phyloP scores from a whole-genome alignment of 345 rosid genomes.

The Rhodomyrtus tomentosa region DNA sequence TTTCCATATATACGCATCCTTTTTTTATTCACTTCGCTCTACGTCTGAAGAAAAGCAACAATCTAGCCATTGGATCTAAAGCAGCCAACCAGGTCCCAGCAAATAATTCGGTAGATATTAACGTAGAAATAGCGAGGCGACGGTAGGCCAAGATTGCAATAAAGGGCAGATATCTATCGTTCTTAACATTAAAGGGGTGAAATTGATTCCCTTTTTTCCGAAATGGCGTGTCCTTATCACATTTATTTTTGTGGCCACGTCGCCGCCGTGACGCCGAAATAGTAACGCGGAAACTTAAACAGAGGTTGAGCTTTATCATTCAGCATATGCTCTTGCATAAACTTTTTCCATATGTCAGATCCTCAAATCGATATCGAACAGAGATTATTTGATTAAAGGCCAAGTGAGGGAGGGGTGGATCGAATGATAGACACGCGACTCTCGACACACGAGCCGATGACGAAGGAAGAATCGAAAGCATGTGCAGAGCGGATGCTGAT shows the following conservation, averaged over 20 bases:
- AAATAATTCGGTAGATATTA: neutral
- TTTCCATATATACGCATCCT: neutral
- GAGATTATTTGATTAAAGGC: neutral
- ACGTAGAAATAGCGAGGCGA: neutral
- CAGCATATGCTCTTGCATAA: neutral
- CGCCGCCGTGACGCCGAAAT: neutral
- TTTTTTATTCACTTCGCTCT: neutral
- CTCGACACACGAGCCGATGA: neutral
- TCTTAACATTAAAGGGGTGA: neutral
- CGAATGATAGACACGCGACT: neutral
- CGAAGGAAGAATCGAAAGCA: neutral
- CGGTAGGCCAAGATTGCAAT: neutral
- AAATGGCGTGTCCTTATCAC: neutral
- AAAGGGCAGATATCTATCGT: neutral
- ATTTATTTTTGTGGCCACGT: neutral
- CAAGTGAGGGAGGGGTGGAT: neutral
- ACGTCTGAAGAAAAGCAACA: neutral
- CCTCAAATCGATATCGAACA: neutral
- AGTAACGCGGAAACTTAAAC: neutral
- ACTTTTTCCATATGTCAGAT: neutral
- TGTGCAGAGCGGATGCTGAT: neutral
- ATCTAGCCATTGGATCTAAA: neutral
- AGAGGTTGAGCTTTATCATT: neutral
- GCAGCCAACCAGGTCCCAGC: neutral
- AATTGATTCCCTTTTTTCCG: neutral